These are phyloP conservation scores for Leccinum pellstonianum DNA, from an alignment of 768 basidiomycete species.

Conservation along the genomic window DNA sequence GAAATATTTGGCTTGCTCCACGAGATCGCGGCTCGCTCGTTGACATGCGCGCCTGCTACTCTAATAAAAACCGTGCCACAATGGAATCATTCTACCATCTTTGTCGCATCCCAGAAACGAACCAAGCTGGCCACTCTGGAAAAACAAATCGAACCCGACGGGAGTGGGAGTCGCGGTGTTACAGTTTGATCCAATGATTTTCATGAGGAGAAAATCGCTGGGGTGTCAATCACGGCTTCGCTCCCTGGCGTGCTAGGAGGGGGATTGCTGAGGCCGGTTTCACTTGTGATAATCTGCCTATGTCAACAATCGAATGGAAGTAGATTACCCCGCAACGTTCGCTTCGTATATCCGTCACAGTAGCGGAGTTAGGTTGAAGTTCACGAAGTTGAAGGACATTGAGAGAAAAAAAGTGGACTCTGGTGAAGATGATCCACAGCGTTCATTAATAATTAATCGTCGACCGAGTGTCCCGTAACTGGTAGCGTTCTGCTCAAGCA, in stretches of 20 bases:
- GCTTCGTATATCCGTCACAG: no score
- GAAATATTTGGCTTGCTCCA: background rate
- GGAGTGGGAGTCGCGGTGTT: background rate
- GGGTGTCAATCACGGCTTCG: background rate
- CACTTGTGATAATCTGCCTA: background rate
- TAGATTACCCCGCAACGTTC: background rate
- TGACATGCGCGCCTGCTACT: slow-evolving; percentile 15
- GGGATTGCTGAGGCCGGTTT: background rate
- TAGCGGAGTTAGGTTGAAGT: no score
- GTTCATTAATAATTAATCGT: no score
- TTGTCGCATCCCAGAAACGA: slow-evolving; percentile 7
- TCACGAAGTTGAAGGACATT: no score
- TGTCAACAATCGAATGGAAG: background rate
- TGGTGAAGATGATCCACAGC: no score
- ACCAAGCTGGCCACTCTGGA: slow-evolving; percentile 1
- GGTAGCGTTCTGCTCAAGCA: no score
- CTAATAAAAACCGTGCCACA: background rate
- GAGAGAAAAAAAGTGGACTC: no score
- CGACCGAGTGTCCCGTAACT: no score
- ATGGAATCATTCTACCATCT: background rate
- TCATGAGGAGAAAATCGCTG: background rate
- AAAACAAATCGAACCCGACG: slow-evolving; percentile 6
- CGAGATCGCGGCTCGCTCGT: background rate
- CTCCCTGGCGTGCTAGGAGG: background rate
- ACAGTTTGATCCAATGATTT: slow-evolving; percentile 2